phyloP scores from a whole-genome alignment of 768 basidiomycete species.

The Lactifluus echinatus region DNA sequence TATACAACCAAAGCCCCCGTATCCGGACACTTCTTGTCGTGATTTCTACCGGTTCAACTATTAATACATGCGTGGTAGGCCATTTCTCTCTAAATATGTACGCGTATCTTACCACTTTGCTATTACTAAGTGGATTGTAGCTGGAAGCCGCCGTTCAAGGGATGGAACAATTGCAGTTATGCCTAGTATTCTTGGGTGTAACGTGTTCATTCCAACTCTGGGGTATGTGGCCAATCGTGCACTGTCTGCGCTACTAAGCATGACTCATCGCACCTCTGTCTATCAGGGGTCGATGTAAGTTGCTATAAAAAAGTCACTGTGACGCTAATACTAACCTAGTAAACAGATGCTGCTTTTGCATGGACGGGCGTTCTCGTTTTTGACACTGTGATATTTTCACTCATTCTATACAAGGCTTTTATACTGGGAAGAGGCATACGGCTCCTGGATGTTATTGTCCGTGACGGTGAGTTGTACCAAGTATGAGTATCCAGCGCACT shows the following conservation, averaged over 20 bases:
- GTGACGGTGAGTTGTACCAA: conserved; percentile 9
- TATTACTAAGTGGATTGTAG: not conserved
- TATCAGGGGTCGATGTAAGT: conserved; percentile 3
- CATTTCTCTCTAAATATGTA: not conserved
- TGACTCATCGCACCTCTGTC: too few species aligned
- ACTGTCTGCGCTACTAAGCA: not conserved
- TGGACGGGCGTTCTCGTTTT: conserved; percentile 7
- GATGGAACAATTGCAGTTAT: not conserved
- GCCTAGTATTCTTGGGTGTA: not conserved
- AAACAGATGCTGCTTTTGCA: not conserved
- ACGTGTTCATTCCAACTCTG: not conserved
- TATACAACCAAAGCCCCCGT: not conserved
- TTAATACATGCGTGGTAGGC: not conserved
- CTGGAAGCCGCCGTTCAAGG: not conserved
- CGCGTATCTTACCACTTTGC: not conserved
- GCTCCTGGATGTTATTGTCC: conserved; percentile 6
- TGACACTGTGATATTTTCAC: conserved; percentile 2
- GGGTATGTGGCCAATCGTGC: not conserved
- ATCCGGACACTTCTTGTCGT: not conserved
- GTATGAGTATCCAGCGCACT: not conserved
- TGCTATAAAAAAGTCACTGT: too few species aligned
- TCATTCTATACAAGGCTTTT: conserved; percentile 8
- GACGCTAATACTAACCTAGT: not conserved
- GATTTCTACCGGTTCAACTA: not conserved
- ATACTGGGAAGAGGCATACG: not conserved